Evolutionary conservation across 768 basidiomycete genomes (phyloP), one percentile per base, ranked within the genome.

Genomic region (Pulveroboletus ravenelii): DNA sequence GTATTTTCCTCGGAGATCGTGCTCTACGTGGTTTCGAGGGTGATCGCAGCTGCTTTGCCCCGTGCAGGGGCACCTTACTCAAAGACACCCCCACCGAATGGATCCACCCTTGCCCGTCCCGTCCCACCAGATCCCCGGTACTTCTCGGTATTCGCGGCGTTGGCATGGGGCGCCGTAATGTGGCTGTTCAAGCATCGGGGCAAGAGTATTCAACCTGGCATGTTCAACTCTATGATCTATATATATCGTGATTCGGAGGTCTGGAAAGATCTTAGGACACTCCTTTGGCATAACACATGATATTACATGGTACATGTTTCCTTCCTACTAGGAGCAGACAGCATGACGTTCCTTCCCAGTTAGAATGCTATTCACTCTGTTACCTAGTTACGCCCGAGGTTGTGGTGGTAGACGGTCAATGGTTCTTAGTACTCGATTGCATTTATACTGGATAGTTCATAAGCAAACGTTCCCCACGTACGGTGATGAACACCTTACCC

Each of bases 151-250:
- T 93, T 94, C 54, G 89, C 93, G 3, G 90, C 93, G 0, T 58
- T 97, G 13, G 79, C 85, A 30, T 98, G 96, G 96, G 96, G 92
- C 39, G 79, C 87, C 8, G 94, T 97, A 41, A 97, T 99, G 95
- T 99, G 87, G 80, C 72, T 96, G 53, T 98, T 94, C 78, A 78
- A 84, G 62, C 77, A 96, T 67, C 77, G 81, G 18, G 83, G 89
- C 43, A 87, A 97, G 71, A 85, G 84, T n/a, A 82, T 99, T 53
- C 93, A 98, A 62, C 90, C 92, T 15, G 96, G 94, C 50, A 91
- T 97, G 92, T 93, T 92, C 74, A 90, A 82, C 72, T 89, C 88
- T 15, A 97, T 96, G 94, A 81, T 78, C 50, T 99, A 98, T 69
- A 77, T 99, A 35, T 99, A 98, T 72, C 82, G 84, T 35, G 93